Evolutionary conservation across 2,329 filamentous ascomycete species (phyloP), one percentile per base, ranked within the genome.

Genomic region (Hortaea werneckii): DNA sequence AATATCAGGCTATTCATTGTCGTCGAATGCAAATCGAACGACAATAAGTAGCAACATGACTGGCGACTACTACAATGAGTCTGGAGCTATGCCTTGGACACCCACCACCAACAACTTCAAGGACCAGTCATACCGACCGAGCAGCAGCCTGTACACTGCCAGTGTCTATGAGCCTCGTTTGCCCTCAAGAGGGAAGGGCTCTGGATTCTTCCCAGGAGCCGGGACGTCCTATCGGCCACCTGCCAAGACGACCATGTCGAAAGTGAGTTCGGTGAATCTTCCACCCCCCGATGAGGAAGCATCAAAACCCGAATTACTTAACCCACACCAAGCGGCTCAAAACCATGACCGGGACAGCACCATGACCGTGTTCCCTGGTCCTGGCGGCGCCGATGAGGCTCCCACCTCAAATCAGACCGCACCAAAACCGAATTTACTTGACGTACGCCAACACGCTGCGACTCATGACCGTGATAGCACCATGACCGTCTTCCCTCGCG

Each of bases 121-220:
- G 34, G 20, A 46, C 40, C 47, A 56, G 45, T 53, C 52, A 9
- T n/a, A 29, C 26, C 64, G 64, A 30, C 65, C 63, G 5, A 54
- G 65, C 5, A 73, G 68, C 55, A 72, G 70, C 51, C 55, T 61
- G 38, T 72, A 72, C 58, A 69, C 67, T 29, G 60, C 61, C 47
- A 69, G 66, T 40, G 41, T 58, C 43, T 59, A 69, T 47, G 61
- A 71, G 29, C 69, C 67, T 41, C 73, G 69, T 12, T 64, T 74
- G 2, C 58, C 58, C 2, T 58, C 60, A 30, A 55, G 63, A 37
- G 53, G 58, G 42, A 71, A 71, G 37, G 74, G 83, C 58, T 35
- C 32, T n/a, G 72, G 77, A 38, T 64, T 65, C 59, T 65, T 65
- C 52, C 63, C 63, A 11, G 61, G 61, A 40, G 52, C 59, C 27